Base-by-base conservation (phyloP, 805 yeast species). In the Debaryomyces castellii region DNA sequence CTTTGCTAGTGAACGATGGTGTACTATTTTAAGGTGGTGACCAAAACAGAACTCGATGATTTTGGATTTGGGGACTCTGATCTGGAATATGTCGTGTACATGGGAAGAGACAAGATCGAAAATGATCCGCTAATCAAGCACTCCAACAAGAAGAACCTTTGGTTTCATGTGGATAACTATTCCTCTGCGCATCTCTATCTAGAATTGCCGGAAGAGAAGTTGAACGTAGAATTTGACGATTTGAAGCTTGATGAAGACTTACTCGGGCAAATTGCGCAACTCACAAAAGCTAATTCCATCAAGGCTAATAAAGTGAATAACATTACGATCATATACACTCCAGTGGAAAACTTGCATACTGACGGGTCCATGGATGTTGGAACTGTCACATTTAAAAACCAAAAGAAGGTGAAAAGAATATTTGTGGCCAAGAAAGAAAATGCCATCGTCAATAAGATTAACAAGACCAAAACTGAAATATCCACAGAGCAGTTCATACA, bases 141-240 rank as follows among this genome's bases (percentile, higher is more conserved):
- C 53, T 87, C 91, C 0, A 76, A 78, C 49, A 82, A 81, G 21
- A 78, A 77, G 47, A 83, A 86, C 59, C 67, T 85, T 3, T 87
- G 95, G 92, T 87, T 88, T 57, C 95, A 87, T 62, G 89, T 85
- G 6, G 91, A 85, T 52, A 84, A 83, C 51, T 70, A 81, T 40
- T 83, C 89, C 3, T 82, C 89, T 37, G 94, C 91, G 0, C 96
- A 88, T 59, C 75, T 88, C 8, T 88, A 88, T 55, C 66, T 86
- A 22, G 76, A 88, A 45, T 62, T 83, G 17, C 67, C 73, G 2
- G 58, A 60, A 2, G 78, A 74, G 18, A 82, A 77, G 44, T 67
- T 69, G 18, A 65, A 78, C 60, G 77, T 72, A 4, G 67, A 66
- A 21, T 77, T 86, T 14, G 85, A 69, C 17, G 56, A 58, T 9